Percentiles rank a stretch among this genome's conserved stretches.
phyloP scores from a whole-genome alignment of 2,329 filamentous ascomycete species.

The Trichoderma sp. region DNA sequence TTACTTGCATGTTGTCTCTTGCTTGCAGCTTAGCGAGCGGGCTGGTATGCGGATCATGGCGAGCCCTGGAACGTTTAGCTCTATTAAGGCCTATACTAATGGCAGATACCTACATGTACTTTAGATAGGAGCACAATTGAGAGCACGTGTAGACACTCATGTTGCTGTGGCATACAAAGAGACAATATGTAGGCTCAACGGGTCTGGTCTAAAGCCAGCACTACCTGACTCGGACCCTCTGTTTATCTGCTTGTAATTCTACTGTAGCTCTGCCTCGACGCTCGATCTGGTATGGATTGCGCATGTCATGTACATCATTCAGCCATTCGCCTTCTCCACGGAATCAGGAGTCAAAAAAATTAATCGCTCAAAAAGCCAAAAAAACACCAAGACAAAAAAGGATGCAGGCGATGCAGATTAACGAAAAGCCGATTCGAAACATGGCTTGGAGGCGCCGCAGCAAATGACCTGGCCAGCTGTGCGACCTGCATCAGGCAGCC shows the following conservation, averaged over 20 bases:
- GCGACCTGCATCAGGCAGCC: background rate
- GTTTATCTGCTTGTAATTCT: background rate
- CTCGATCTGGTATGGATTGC: background rate
- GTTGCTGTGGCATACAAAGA: no score
- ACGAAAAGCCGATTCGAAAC: constrained; percentile 1
- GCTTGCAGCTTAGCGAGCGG: background rate
- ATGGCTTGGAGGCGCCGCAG: background rate
- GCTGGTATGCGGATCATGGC: constrained; percentile 2
- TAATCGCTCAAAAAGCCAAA: background rate
- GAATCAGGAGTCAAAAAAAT: background rate
- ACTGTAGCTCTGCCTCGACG: background rate
- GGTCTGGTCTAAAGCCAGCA: no score
- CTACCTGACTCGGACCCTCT: background rate
- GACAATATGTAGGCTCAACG: no score
- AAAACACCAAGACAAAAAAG: background rate
- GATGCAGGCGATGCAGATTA: background rate
- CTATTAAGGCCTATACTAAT: background rate
- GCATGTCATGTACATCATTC: background rate
- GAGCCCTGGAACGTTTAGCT: background rate
- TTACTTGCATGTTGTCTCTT: background rate
- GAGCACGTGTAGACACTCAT: background rate
- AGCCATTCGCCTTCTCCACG: background rate
- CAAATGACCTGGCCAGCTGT: background rate
- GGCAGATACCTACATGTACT: no score
- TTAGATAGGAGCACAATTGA: no score